These are phyloP conservation scores for Eutrema salsugineum DNA, from an alignment of 441 rosid genomes.

Conservation along the genomic window DNA sequence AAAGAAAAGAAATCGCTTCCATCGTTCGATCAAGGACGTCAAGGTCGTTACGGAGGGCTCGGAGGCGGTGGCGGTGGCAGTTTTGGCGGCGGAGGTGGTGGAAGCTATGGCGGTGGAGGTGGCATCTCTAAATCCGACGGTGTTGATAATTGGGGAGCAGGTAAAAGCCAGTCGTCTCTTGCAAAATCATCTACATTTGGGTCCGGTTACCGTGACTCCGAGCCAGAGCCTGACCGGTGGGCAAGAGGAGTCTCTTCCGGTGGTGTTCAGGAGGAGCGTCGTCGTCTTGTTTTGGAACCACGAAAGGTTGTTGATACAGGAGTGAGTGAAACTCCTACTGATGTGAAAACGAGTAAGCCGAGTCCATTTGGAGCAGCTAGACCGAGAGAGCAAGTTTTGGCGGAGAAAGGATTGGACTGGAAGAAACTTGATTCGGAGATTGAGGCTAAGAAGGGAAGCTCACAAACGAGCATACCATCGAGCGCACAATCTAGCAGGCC, in stretches of 20 bases:
- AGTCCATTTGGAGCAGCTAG: conserved; percentile 92
- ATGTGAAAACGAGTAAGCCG: conserved; percentile 53
- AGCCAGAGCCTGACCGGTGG: conserved; percentile 72
- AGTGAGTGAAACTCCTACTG: conserved; percentile 32
- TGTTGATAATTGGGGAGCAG: conserved; percentile 48
- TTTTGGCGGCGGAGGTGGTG: conserved; percentile 29
- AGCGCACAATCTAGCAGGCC: conserved; percentile 65
- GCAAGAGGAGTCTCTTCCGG: conserved; percentile 46
- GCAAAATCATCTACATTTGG: conserved; percentile 60
- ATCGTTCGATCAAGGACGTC: conserved; percentile 54
- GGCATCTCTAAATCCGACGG: conserved; percentile 48
- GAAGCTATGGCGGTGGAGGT: conserved; percentile 36
- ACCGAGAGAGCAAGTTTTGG: conserved; percentile 92
- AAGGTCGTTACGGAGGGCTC: conserved; percentile 52
- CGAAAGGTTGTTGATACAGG: conserved; percentile 46
- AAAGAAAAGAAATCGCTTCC: conserved; percentile 54
- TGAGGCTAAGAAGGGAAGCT: conserved; percentile 69
- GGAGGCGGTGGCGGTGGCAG: conserved; percentile 51
- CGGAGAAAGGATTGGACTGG: conserved; percentile 95
- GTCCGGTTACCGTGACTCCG: conserved; percentile 61
- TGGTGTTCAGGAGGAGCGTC: conserved; percentile 62
- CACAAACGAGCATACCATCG: conserved; percentile 58
- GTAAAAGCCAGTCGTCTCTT: conserved; percentile 44
- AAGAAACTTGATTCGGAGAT: conserved; percentile 74
- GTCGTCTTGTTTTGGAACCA: conserved; percentile 67